Evolutionary conservation across 2,329 filamentous ascomycete genomes (phyloP), one percentile per base, ranked within the genome.

Genomic region (Trichophyton mentagrophytes): DNA sequence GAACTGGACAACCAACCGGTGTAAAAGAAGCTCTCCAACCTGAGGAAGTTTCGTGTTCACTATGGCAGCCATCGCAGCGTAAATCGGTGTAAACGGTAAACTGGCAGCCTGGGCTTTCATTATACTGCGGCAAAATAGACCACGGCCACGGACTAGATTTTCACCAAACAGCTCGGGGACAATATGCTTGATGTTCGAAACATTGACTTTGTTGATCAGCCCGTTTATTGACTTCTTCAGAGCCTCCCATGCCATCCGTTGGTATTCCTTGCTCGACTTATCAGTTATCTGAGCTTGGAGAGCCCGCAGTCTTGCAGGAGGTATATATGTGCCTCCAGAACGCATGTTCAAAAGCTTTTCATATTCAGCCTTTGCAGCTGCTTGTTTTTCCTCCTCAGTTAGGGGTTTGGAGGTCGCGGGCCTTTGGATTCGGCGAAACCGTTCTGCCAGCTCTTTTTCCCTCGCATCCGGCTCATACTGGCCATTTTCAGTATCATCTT

Each of bases 181-280:
- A 64, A 99, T 96, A 70, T 88, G 83, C 76, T 99, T 97, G 81
- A 99, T 97, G 74, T 99, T 99, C 38, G 88, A 89, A 61, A 92
- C 89, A 75, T 97, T 97, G 79, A 96, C 88, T 79, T 99, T 99
- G 82, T 99, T 99, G 81, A 99, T 96, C 66, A 99, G 78, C 68
- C 93, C 93, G 72, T 99, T 97, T 76, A 99, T 96, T 57, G 89
- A 93, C 79, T 99, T 99, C 79, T 99, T 99, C 70, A 99, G 78
- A 11, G 92, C 92, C 75, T 99, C 93, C 93, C 93, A 99, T 7
- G 91, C 90, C 89, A 99, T 95, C 68, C 93, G 89, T 81, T 97
- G 93, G 72, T 96, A 97, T 76, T 97, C 93, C 75, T 96, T 95
- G 74, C 87, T 95, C 60, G 83, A 86, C 79, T 95, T 96, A 77